A percentile compares a stretch with the other conserved stretches of the same genome.
These are phyloP conservation scores for Ilex aquifolium DNA, from an alignment of 257 asterid species.

Conservation along the genomic window DNA sequence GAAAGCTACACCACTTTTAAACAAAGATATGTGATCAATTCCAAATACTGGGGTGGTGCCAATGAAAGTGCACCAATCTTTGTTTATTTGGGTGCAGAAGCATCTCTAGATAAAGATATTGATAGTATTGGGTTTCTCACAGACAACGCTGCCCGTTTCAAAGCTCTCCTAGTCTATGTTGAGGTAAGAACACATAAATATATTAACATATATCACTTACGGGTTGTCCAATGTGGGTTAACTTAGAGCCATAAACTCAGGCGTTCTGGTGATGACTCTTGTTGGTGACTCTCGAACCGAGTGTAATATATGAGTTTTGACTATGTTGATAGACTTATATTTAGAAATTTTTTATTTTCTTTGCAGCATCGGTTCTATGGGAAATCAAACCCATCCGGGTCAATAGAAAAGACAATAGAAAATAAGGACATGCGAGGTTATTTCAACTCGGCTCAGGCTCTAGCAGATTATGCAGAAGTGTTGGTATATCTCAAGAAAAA, in stretches of 20 bases:
- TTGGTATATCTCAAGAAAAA: slow-evolving; percentile 15
- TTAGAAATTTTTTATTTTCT: background rate
- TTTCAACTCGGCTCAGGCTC: slow-evolving; percentile 23
- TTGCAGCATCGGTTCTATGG: slow-evolving; percentile 7
- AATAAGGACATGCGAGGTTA: slow-evolving; percentile 10
- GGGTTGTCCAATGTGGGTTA: too few relatives aligned
- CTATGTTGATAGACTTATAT: background rate
- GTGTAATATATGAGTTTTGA: background rate
- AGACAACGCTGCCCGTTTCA: slow-evolving; percentile 7
- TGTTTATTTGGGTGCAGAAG: slow-evolving; percentile 20
- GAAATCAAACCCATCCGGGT: slow-evolving; percentile 14
- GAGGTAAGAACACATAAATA: slow-evolving; percentile 4
- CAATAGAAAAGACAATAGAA: slow-evolving; percentile 6
- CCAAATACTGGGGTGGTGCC: slow-evolving; percentile 3
- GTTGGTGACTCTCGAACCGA: background rate
- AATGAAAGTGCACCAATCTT: slow-evolving; percentile 10
- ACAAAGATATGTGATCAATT: slow-evolving; percentile 7
- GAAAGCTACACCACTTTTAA: slow-evolving; percentile 2
- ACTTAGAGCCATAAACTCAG: too few relatives aligned
- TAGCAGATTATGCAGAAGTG: slow-evolving; percentile 24
- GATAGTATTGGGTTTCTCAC: background rate
- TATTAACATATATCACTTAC: too few relatives aligned
- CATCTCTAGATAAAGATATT: background rate
- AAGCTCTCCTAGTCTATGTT: slow-evolving; percentile 6
- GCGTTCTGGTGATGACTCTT: too few relatives aligned